These are phyloP conservation scores for Pseudogymnoascus sp. DNA, from an alignment of 2,329 filamentous ascomycete species.

Conservation along the genomic window DNA sequence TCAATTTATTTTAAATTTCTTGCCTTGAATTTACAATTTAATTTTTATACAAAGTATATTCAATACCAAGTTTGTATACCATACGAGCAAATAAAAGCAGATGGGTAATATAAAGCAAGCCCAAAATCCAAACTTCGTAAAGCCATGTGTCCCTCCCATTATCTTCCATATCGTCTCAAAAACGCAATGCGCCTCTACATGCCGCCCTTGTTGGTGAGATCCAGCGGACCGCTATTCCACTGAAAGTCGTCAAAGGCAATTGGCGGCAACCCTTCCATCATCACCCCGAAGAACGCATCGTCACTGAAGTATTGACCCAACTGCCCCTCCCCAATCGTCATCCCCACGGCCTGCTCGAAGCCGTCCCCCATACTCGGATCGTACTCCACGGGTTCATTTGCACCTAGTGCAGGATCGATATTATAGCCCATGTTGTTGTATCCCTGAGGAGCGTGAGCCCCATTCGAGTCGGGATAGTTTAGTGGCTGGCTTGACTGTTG, in stretches of 20 bases:
- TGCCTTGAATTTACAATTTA: too few species aligned
- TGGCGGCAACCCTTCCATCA: slow-evolving; percentile 17
- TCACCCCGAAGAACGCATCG: slow-evolving; percentile 23
- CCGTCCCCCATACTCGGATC: slow-evolving; percentile 25
- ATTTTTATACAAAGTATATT: not conserved
- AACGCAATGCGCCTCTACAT: not conserved
- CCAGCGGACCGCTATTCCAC: not conserved
- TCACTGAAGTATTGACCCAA: slow-evolving; percentile 25
- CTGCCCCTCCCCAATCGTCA: slow-evolving; percentile 25
- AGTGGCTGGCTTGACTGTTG: slow-evolving; percentile 9
- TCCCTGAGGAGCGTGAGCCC: not conserved
- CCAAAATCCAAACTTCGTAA: not conserved
- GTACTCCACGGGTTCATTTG: slow-evolving; percentile 17
- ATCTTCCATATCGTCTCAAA: not conserved
- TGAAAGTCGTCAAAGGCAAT: slow-evolving; percentile 1
- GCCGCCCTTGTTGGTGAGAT: not conserved
- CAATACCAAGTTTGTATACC: not conserved
- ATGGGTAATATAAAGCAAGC: not conserved
- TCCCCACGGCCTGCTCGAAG: slow-evolving; percentile 27
- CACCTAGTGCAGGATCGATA: slow-evolving; percentile 24
- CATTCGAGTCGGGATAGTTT: not conserved
- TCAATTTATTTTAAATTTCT: too few species aligned
- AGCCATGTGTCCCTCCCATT: not conserved
- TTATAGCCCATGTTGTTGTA: slow-evolving; percentile 13
- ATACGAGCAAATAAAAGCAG: not conserved